Conservation (phyloP, 176 grass and related monocot species). For the Musa itinerans region DNA sequence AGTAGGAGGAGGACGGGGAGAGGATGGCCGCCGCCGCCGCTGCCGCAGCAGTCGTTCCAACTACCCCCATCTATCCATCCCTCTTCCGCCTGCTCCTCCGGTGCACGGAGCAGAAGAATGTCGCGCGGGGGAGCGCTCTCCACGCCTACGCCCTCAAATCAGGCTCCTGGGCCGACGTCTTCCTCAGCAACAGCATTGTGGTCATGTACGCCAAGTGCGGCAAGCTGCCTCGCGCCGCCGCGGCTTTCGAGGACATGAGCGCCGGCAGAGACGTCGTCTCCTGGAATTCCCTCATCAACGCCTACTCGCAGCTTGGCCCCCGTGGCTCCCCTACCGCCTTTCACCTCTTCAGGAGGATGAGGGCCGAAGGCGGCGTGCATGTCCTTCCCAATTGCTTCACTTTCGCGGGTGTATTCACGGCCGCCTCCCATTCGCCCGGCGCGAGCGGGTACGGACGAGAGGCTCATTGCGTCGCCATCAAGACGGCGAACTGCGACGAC, state of each 20-base stretch:
- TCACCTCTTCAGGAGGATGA: conserved; percentile 43
- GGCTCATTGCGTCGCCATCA: conserved; percentile 41
- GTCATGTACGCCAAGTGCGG: conserved; percentile 48
- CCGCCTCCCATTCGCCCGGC: conserved; percentile 21
- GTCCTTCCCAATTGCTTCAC: conserved; percentile 48
- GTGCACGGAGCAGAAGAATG: conserved; percentile 15
- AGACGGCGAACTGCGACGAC: conserved; percentile 19
- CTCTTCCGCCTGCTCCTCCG: conserved; percentile 22
- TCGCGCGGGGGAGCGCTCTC: conserved; percentile 32
- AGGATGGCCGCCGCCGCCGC: background rate
- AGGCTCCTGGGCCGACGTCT: conserved; percentile 33
- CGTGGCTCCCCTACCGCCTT: conserved; percentile 18
- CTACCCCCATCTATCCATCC: background rate
- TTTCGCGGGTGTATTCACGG: conserved; percentile 46
- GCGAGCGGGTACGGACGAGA: conserved; percentile 16
- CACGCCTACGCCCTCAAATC: conserved; percentile 54
- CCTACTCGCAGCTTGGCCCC: conserved; percentile 31
- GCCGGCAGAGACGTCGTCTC: conserved; percentile 38
- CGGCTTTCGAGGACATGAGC: conserved; percentile 28
- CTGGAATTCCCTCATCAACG: conserved; percentile 68
- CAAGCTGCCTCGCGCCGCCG: conserved; percentile 22
- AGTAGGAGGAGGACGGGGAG: background rate
- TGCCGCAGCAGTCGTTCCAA: background rate
- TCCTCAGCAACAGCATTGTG: conserved; percentile 55
- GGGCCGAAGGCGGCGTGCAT: conserved; percentile 15